Base-by-base conservation (phyloP, 1,284 basidiomycete species). In the Malassezia slooffiae region DNA sequence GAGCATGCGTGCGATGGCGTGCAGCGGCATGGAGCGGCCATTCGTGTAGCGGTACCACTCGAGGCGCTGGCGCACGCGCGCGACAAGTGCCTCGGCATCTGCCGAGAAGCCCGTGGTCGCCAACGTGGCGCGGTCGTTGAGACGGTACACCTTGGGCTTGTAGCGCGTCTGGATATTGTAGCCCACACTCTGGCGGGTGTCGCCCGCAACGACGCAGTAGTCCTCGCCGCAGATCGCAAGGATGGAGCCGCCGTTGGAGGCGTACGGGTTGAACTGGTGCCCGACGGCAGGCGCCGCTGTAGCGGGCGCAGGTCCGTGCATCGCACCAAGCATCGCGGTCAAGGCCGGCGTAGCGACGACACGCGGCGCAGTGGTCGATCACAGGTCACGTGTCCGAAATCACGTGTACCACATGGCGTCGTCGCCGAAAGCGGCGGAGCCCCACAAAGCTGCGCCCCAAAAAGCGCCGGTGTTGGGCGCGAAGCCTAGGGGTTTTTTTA, bases 151-250 rank as follows among this genome's bases (percentile, higher is more conserved):
- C 38, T 67, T 67, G 48, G 66, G 66, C 52, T 69, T 69, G 58
- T 66, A 67, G 17, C 66, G 55, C 10, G 66, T 69, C 34, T 67
- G 64, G 43, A 69, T 69, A 54, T 62, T 66, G 54, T 69, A 69
- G 5, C 66, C 66, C 10, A 61, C 61, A 34, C 43, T 50, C 41
- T 67, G 64, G 26, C 66, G 54, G 1, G 66, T 69, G 39, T 69
- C 66, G 31, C 64, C 66, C 6, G 66, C 66, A 27, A 69, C 52
- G 17, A 69, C 65, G 43, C 66, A 69, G 32, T 66, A 69, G 48
- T 69, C 64, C 11, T 50, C 50, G 17, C 66, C 66, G 24, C 62
- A 62, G 23, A 69, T 60, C 21, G 66, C 66, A 13, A 65, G 50
- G 39, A 69, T 67, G 27, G 57, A 60, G 28, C 66, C 66, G 20